A percentile compares a stretch with the other conserved stretches of the same genome.
Conservation (phyloP, 768 basidiomycete genomes). For the Candolleomyces aberdarensis region DNA sequence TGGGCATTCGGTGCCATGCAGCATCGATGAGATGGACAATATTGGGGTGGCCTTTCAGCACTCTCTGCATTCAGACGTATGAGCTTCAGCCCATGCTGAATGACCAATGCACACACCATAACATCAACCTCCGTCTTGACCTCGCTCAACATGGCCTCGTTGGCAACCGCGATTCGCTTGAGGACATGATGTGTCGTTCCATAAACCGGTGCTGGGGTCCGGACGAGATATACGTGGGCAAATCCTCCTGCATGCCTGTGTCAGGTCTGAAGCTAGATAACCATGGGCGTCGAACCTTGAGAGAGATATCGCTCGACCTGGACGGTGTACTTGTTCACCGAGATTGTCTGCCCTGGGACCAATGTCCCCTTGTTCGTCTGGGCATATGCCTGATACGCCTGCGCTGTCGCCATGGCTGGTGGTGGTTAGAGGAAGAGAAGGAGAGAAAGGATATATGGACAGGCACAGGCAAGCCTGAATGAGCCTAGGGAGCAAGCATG, state of each 20-base stretch:
- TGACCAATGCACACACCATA: constrained; percentile 63
- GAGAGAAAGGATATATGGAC: background rate
- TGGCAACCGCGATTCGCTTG: constrained; percentile 92
- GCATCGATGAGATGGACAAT: constrained; percentile 97
- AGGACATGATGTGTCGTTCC: constrained; percentile 95
- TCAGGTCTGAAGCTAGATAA: constrained; percentile 10
- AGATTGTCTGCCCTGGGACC: constrained; percentile 79
- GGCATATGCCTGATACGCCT: constrained; percentile 45
- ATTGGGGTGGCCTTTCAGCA: constrained; percentile 90
- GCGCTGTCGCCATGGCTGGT: constrained; percentile 46
- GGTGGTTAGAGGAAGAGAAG: background rate
- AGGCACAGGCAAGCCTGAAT: constrained; percentile 8
- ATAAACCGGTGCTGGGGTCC: constrained; percentile 81
- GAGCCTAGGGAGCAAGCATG: constrained; percentile 3
- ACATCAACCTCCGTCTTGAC: constrained; percentile 98
- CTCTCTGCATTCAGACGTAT: constrained; percentile 52
- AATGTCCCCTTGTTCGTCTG: constrained; percentile 67
- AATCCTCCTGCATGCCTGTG: constrained; percentile 72
- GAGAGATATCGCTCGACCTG: constrained; percentile 93
- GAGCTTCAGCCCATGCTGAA: constrained; percentile 22
- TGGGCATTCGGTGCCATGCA: constrained; percentile 80
- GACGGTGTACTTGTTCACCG: constrained; percentile 86
- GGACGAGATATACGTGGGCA: constrained; percentile 95
- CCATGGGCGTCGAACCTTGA: constrained; percentile 61
- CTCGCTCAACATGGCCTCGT: constrained; percentile 85